Base-by-base conservation (phyloP, 2,329 filamentous ascomycete species). In the Scolecobasidium constrictum region DNA sequence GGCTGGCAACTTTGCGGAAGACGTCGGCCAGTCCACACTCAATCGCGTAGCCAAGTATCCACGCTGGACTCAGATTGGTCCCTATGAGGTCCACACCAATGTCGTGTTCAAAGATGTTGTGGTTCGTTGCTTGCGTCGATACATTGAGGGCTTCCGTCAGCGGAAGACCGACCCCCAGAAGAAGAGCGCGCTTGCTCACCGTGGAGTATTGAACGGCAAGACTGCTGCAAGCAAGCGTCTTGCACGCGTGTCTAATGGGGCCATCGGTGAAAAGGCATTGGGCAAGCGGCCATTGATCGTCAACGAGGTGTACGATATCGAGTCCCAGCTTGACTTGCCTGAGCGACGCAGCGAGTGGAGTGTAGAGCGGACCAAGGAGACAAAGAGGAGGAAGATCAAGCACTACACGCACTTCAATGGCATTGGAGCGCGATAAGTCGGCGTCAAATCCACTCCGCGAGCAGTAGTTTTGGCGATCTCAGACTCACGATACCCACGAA, bases 281-380 rank as follows among this genome's bases (percentile, higher is more conserved):
- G 38, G 38, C 22, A 41, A 41, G 16, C 38, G 28, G 15, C 26
- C 38, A 5, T 31, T 41, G 7, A 16, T 31, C 12, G 38, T 41
- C 38, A 41, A 41, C 19, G 38, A 41, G n/a, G 15, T 18, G 15
- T 41, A 41, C 26, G 7, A 33, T 19, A 26, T 31, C 11, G 18
- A 31, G 16, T n/a, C 17, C 17, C 38, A 41, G 13, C 16, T 41
- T n/a, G 23, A 41, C 6, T 18, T 34, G 17, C 15, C 38, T 31
- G 16, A 16, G 4, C n/a, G 20, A 19, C 38, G 38, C 7, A n/a
- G 16, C 22, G 12, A 31, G 26, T 31, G 26, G 26, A n/a, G n/a
- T n/a, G 26, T 31, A 7, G 26, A 31, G 9, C 9, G 26, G 26
- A n/a, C 26, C 9, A n/a, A n/a, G 9, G 26, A 31, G 26, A 9